Percentiles rank a stretch among this genome's conserved stretches.
Evolutionary conservation across 192 early-diverging fungal genomes (phyloP).

Genomic region (Phlyctochytrium bullatum): DNA sequence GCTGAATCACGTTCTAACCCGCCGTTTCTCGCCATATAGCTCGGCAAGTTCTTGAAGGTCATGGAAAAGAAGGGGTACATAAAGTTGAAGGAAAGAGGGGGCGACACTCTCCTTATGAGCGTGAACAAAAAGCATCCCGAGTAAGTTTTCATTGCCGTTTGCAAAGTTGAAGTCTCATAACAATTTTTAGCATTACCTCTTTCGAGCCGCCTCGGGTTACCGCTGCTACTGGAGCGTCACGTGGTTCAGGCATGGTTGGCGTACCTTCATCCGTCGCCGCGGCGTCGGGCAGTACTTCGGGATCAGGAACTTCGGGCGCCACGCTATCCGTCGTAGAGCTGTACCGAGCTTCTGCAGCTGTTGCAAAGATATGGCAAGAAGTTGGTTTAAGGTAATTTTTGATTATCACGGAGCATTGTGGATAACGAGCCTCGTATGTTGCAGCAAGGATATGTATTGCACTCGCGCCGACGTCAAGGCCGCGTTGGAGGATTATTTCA

Average conservation of each 20-base stretch:
- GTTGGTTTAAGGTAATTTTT: slow-evolving; percentile 29
- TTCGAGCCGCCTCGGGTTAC: background rate
- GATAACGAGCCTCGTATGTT: slow-evolving; percentile 19
- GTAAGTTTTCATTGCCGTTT: slow-evolving; percentile 31
- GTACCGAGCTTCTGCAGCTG: background rate
- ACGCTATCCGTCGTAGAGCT: slow-evolving; percentile 4
- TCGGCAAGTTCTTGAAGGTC: slow-evolving; percentile 81
- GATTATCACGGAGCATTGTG: slow-evolving; percentile 41
- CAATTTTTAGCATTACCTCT: slow-evolving; percentile 2
- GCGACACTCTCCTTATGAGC: slow-evolving; percentile 57
- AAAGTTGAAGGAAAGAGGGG: slow-evolving; percentile 76
- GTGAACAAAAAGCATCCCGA: slow-evolving; percentile 63
- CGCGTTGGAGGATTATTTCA: slow-evolving; percentile 64
- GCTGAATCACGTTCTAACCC: background rate
- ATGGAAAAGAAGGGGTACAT: slow-evolving; percentile 82
- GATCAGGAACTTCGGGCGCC: no score
- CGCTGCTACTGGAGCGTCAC: background rate
- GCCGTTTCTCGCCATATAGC: slow-evolving; percentile 2
- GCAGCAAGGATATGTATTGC: slow-evolving; percentile 56
- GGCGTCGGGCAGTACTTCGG: slow-evolving; percentile 3
- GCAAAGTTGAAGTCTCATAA: slow-evolving; percentile 4
- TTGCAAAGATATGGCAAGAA: slow-evolving; percentile 27
- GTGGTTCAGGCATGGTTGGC: background rate
- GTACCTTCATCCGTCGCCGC: background rate
- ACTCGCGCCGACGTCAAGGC: slow-evolving; percentile 55